phyloP scores from a whole-genome alignment of 345 rosid species.

The Garcia nutans region DNA sequence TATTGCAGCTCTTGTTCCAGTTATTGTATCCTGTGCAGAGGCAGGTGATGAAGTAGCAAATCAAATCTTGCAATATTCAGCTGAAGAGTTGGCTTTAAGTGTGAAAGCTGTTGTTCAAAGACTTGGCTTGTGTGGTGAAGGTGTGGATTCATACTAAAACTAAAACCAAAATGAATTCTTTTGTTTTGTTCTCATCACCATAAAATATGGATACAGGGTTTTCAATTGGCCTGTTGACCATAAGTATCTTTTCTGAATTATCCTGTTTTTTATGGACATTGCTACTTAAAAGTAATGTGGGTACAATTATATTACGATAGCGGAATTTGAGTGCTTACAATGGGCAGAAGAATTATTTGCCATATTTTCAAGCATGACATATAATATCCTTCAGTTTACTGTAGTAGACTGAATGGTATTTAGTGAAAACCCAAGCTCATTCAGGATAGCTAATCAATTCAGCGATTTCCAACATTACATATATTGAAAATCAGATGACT shows the following conservation, averaged over 20 bases:
- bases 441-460: neutral
- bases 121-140: slow-evolving; percentile 64
- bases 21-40: slow-evolving; percentile 71
- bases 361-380: neutral
- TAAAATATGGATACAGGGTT: neutral
- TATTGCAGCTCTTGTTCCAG: slow-evolving; percentile 72
- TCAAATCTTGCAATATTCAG: slow-evolving; percentile 52
- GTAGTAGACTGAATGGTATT: neutral
- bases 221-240: neutral
- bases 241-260: neutral
- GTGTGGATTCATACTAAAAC: slow-evolving; percentile 25
- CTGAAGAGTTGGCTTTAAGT: slow-evolving; percentile 63
- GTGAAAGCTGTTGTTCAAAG: slow-evolving; percentile 74
- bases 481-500: neutral
- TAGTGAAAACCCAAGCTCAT: neutral
- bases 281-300: neutral
- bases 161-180: neutral
- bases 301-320: neutral
- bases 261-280: neutral
- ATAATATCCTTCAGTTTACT: neutral
- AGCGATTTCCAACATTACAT: neutral
- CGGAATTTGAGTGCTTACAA: neutral
- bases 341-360: neutral
- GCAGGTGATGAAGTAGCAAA: slow-evolving; percentile 66
- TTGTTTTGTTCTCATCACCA: neutral